Percentiles rank a stretch among this genome's conserved stretches.
These are phyloP conservation scores for Metschnikowia cerradonensis DNA, from an alignment of 805 yeast species.

Conservation along the genomic window DNA sequence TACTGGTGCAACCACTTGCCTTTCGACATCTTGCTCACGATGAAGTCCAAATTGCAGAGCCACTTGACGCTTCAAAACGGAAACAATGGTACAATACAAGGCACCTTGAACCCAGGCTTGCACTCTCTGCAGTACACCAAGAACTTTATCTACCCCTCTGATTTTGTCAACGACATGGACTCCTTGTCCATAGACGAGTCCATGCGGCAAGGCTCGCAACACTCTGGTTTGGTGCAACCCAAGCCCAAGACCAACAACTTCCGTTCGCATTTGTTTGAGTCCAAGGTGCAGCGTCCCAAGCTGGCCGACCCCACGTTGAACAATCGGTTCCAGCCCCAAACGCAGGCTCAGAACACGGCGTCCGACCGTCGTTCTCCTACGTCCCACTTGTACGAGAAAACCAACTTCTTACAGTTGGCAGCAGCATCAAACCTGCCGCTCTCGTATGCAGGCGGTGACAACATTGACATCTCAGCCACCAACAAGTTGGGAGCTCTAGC, in stretches of 20 bases:
- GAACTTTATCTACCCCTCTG: constrained; percentile 6
- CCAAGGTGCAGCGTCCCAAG: constrained; percentile 19
- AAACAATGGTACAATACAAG: background rate
- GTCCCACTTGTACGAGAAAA: constrained; percentile 40
- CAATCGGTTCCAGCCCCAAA: constrained; percentile 7
- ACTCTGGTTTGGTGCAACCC: constrained; percentile 12
- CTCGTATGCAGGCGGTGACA: constrained; percentile 13
- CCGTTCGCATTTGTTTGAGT: constrained; percentile 16
- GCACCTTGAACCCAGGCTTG: constrained; percentile 6
- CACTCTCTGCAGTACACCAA: constrained; percentile 12
- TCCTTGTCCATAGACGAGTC: constrained; percentile 11
- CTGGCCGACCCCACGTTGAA: constrained; percentile 20
- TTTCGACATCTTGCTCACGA: constrained; percentile 48
- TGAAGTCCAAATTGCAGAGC: constrained; percentile 45
- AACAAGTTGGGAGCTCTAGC: constrained; percentile 63
- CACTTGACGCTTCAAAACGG: constrained; percentile 20
- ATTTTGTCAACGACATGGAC: constrained; percentile 14
- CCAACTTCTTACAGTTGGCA: constrained; percentile 38
- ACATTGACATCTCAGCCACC: constrained; percentile 35
- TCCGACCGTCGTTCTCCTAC: constrained; percentile 39
- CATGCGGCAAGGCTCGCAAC: constrained; percentile 2
- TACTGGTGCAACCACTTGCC: constrained; percentile 48
- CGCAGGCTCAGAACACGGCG: constrained; percentile 1
- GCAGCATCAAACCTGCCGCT: constrained; percentile 21
- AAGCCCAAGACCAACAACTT: constrained; percentile 17